phyloP scores from a whole-genome alignment of 2,329 filamentous ascomycete species.

The Talaromyces pinophilus region DNA sequence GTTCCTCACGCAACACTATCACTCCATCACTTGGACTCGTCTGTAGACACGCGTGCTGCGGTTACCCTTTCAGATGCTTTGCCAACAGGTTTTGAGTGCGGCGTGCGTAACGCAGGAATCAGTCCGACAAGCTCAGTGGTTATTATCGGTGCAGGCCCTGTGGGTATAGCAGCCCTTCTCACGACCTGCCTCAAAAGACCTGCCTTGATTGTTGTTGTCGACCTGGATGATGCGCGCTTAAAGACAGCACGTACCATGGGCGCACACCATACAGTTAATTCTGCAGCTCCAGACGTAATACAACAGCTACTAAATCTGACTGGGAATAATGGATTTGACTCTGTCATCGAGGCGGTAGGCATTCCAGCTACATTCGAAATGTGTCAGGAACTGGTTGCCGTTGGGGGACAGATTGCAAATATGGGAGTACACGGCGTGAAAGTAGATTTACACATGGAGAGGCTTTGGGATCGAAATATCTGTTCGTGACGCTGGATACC shows the following conservation, averaged over 20 bases:
- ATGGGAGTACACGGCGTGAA: conserved; percentile 60
- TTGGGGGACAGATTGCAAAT: conserved; percentile 58
- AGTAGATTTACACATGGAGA: conserved; percentile 55
- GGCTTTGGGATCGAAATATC: conserved; percentile 58
- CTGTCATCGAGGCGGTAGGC: conserved; percentile 61
- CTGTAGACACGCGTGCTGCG: conserved; percentile 40
- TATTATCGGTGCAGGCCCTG: conserved; percentile 58
- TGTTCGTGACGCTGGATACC: conserved; percentile 39
- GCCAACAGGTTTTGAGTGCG: conserved; percentile 59
- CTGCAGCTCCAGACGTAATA: conserved; percentile 38
- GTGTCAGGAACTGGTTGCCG: conserved; percentile 56
- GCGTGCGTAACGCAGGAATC: conserved; percentile 55
- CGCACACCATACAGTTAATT: conserved; percentile 50
- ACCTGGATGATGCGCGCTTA: conserved; percentile 53
- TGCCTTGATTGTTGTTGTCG: conserved; percentile 54
- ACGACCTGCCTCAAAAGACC: conserved; percentile 59
- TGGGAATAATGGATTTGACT: conserved; percentile 56
- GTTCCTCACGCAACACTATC: conserved; percentile 55
- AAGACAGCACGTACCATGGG: conserved; percentile 52
- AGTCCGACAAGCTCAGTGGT: conserved; percentile 55
- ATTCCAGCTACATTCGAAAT: conserved; percentile 56
- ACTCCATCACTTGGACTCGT: conserved; percentile 49
- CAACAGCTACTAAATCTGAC: conserved; percentile 49
- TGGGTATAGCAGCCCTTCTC: conserved; percentile 58
- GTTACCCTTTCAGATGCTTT: conserved; percentile 60